These are phyloP conservation scores for Pistacia atlantica DNA, from an alignment of 345 rosid species.

Conservation along the genomic window DNA sequence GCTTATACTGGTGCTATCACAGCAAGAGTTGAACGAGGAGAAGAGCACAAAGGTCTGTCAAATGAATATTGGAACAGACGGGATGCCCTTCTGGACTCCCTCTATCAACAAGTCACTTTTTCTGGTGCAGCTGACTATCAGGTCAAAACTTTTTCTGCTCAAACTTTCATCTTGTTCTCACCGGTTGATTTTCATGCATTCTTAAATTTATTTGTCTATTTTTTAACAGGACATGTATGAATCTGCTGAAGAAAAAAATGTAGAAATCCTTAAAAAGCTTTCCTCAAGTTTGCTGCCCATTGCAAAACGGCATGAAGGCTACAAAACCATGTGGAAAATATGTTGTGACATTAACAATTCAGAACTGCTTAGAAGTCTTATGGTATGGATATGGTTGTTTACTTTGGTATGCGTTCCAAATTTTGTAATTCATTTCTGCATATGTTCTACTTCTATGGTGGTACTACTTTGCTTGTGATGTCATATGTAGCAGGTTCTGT, in stretches of 20 bases:
- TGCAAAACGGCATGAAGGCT: conserved; percentile 82
- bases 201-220: conserved; percentile 9
- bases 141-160: conserved; percentile 44
- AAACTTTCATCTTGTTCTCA: conserved; percentile 6
- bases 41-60: conserved; percentile 65
- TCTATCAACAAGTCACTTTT: conserved; percentile 66
- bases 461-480: neutral
- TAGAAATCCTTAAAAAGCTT: conserved; percentile 58
- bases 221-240: conserved; percentile 50
- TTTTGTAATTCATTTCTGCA: neutral
- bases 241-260: conserved; percentile 40
- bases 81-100: conserved; percentile 68
- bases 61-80: conserved; percentile 79
- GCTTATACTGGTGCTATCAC: conserved; percentile 64
- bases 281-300: conserved; percentile 66
- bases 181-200: conserved; percentile 5
- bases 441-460: neutral
- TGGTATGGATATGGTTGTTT: conserved; percentile 53
- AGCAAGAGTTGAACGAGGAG: conserved; percentile 69
- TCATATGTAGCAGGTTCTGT: neutral
- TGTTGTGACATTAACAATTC: conserved; percentile 87
- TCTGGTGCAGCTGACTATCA: conserved; percentile 45
- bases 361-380: conserved; percentile 67
- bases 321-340: conserved; percentile 79
- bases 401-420: conserved; percentile 13